Base-by-base conservation (phyloP, 495 filamentous ascomycete genomes). In the Annulohypoxylon maeteangense region DNA sequence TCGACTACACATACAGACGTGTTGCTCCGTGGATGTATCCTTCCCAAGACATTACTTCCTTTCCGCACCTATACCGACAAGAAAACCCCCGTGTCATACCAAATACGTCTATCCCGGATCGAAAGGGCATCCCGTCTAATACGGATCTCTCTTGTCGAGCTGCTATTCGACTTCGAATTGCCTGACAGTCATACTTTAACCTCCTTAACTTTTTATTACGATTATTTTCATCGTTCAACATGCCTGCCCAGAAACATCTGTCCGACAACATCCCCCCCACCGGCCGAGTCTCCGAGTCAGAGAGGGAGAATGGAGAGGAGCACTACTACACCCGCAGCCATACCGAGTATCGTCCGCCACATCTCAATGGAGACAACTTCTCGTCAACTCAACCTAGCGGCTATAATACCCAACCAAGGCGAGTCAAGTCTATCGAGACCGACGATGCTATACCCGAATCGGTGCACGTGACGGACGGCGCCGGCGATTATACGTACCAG, bases 311-410 rank as follows among this genome's bases (percentile, higher is more conserved):
- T 31, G 29, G 4, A 5, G 44, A 50, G 36, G 45, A 54, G 14
- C 32, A 54, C 22, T 53, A 48, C 7, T 55, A 58, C 16, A 53
- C 54, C 10, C 54, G 50, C 7, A 68, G 57, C 27, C 74, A 56
- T 32, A 71, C 74, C 6, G 22, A 51, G 0, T 10, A 48, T 7
- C 65, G 70, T 7, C 68, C 70, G 2, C 75, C 74, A 0, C 63
- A 74, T 20, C 58, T 72, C 12, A 74, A 76, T 59, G 20, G 56
- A 25, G 36, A 34, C 36, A 78, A 76, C 48, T 61, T 72, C 14
- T 61, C 68, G 7, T 71, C 68, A n/a, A 51, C 55, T 5, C 67
- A 66, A 20, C 50, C 59, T 3, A 14, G n/a, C 14, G 60, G 63
- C 23, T 57, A 60, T 10, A 31, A 27, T 23, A 31, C 72, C 20